Base-by-base conservation (phyloP, 306 rosid species). In the Inga leiocalycina region DNA sequence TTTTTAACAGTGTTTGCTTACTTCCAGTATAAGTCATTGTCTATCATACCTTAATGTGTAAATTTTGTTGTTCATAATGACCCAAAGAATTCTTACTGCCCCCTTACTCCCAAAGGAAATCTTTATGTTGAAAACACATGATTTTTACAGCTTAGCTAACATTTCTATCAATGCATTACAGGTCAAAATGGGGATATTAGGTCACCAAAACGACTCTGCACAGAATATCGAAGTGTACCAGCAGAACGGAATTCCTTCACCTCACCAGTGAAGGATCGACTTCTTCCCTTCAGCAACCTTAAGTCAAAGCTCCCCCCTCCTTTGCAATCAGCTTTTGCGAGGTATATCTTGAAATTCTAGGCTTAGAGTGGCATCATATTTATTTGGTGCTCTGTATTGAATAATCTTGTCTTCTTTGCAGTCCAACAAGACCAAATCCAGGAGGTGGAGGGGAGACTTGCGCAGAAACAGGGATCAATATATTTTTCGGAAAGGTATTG, bases 361-460 rank as follows among this genome's bases (percentile, higher is more conserved):
- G 74, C 65, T 77, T 65, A 56, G 83, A 76, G 77, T 44, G 37
- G 48, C 78, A 74, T 80, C 71, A 57, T 45, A 12, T 16, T 83
- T 19, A 20, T 71, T 24, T 45, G 39, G 57, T 46, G 3, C 61
- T 27, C 61, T 73, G 37, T 8, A 46, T 48, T 24, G 41, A 73
- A 48, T 27, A 69, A 65, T 66, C 82, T 22, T 72, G 57, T 74
- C 83, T 79, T 74, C 30, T 69, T 82, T 82, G 87, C 93, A 97
- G 99, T 84, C 99, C 98, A 82, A 97, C 99, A 57, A 90, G 97
- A 78, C 99, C 99, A 75, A 94, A 90, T 89, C 99, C 99, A 69
- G 97, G 93, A 81, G 98, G 99, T 68, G 99, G 98, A 80, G 99
- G 99, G 48, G 98, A 94, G 88, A 97, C 99, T 4, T 97, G 98